Base-by-base conservation (phyloP, 2,329 filamentous ascomycete genomes). In the Coleophoma cylindrospora region DNA sequence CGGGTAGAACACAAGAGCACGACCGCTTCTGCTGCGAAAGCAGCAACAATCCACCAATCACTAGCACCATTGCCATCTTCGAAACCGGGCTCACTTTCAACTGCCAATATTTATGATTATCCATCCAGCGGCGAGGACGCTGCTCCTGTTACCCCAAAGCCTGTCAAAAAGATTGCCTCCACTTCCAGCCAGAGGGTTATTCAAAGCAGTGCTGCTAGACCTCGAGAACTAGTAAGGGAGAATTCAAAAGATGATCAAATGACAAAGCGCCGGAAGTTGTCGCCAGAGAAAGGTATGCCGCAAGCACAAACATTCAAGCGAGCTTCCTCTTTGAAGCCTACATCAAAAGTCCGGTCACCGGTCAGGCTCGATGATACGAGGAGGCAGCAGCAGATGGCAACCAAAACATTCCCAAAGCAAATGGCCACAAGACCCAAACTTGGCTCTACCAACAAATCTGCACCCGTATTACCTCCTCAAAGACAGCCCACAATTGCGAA, bases 261-360 rank as follows among this genome's bases (percentile, higher is more conserved):
- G 12, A 38, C 14, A 14, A 64, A 64, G 45, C 59, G 57, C 21
- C 48, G 55, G 19, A 63, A 62, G 38, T 38, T 65, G 10, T 63
- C 60, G 13, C 27, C 27, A 27, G 27, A 8, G 27, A 27, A 27
- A 5, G 9, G 27, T 10, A 59, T 60, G 33, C 37, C 44, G 13
- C 49, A 43, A 14, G 22, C 43, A 34, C 34, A 22, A 37, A 38
- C 38, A 37, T 33, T 34, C 34, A 32, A n/a, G 47, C 27, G 27
- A 47, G 22, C 10, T 15, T 9, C 40, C 37, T 11, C 22, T 19
- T 21, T 19, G 11, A 40, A 49, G 15, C 22, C 40, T 17, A 36
- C n/a, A 15, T 19, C 50, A 27, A 47, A 45, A 36, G 15, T 36
- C 21, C 34, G 34, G 7, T 27, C 27, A 27, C 27, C 27, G 7